Evolutionary conservation across 768 basidiomycete genomes (phyloP).

Genomic region (Cubamyces sp.): DNA sequence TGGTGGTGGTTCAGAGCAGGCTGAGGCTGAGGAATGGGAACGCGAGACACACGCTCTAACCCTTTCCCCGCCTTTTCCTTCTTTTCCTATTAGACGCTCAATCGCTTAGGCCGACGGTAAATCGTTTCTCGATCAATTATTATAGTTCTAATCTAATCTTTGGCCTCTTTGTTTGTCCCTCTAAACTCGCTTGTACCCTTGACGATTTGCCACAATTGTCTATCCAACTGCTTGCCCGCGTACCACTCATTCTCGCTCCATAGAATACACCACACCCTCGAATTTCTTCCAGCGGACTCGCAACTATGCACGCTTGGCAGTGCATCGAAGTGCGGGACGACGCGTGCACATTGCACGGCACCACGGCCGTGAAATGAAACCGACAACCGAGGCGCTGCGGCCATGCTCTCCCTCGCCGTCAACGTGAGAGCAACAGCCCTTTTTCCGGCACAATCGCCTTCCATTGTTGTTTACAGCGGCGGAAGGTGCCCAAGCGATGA

Average conservation of each 20-base stretch:
- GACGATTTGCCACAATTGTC: too few relatives aligned
- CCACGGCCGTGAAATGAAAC: not conserved
- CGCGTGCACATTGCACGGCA: not conserved
- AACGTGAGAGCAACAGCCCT: not conserved
- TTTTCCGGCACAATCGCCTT: not conserved
- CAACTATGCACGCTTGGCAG: not conserved
- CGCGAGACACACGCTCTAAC: constrained; percentile 5
- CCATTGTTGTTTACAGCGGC: not conserved
- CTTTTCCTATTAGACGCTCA: not conserved
- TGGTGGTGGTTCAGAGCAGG: constrained; percentile 12
- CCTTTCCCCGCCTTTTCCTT: not conserved
- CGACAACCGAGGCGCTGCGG: not conserved
- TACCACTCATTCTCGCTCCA: too few relatives aligned
- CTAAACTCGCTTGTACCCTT: too few relatives aligned
- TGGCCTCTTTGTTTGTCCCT: too few relatives aligned
- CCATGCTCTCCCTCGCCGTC: not conserved
- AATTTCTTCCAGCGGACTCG: too few relatives aligned
- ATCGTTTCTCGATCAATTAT: too few relatives aligned
- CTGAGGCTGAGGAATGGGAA: constrained; percentile 8
- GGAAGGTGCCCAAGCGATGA: not conserved
- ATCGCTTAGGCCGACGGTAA: too few relatives aligned
- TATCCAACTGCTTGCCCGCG: too few relatives aligned
- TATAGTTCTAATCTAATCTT: too few relatives aligned
- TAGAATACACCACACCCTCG: too few relatives aligned
- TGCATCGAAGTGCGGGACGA: too few relatives aligned